Evolutionary conservation across 2,329 filamentous ascomycete species (phyloP), one percentile per base, ranked within the genome.

Genomic region (Aspergillus arachidicola): DNA sequence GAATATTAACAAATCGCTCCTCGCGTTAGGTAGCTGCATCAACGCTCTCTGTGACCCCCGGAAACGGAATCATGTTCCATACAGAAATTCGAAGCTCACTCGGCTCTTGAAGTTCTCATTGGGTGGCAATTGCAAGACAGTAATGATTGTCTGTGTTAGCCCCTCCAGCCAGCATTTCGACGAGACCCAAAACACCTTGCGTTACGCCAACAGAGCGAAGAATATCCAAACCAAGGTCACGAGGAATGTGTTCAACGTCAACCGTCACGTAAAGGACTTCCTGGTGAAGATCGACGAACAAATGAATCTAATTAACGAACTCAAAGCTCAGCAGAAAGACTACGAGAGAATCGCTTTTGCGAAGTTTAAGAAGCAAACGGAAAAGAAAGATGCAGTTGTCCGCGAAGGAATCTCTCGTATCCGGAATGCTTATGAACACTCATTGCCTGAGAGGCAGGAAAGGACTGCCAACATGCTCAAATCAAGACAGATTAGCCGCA

Each of bases 221-320:
- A 99, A 99, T 74, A 99, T 99, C 75, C 96, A 98, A 81, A 99
- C 95, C 63, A 99, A 99, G 84, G 93, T 97, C 62, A 97, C 95
- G n/a, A 89, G 94, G 73, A 99, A 99, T 75, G 94, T 98, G 28
- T 99, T 96, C 82, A 99, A 99, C 77, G 95, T 99, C 67, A 97
- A 99, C 77, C 91, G 95, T 65, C 95, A 99, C 80, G 95, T 99
- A 73, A 99, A 99, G 82, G 95, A 99, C 79, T 99, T 97, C 80
- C 81, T 99, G 76, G 95, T 97, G 83, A 98, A 98, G 85, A 99
- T 99, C 72, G 94, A 99, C 75, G 95, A 99, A 80, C 94, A 99
- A 77, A 94, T 97, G 85, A 90, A 89, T n/a, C 80, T 97, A 73
- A 99, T 99, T 78, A 97, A 96, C 70, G 94, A 98, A 76, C 86